Percentiles rank a stretch among this genome's conserved stretches.
Conservation (phyloP, 1,139 yeast genomes). For the Zhuliangozyma parablackwelliae region DNA sequence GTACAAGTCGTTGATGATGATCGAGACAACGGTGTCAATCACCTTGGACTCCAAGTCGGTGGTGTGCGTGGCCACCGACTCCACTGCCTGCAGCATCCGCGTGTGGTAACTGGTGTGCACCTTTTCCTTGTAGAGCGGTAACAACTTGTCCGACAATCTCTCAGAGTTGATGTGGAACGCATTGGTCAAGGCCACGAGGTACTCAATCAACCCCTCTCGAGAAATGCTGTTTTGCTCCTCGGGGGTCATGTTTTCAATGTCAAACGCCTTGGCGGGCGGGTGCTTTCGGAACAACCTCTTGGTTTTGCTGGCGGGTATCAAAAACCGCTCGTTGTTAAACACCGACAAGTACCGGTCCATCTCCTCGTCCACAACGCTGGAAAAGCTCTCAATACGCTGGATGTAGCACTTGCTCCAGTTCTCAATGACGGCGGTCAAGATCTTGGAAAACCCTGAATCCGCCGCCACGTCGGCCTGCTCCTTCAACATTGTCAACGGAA, state of each 20-base stretch:
- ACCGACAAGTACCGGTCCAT: conserved; percentile 43
- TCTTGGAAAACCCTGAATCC: conserved; percentile 78
- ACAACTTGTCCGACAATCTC: conserved; percentile 70
- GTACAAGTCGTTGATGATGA: conserved; percentile 65
- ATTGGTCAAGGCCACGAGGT: conserved; percentile 78
- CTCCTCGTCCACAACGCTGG: conserved; percentile 53
- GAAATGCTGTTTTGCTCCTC: conserved; percentile 51
- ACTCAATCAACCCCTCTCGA: conserved; percentile 77
- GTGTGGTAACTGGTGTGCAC: conserved; percentile 64
- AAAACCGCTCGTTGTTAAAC: conserved; percentile 36
- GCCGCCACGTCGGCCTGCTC: conserved; percentile 94
- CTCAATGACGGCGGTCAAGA: conserved; percentile 76
- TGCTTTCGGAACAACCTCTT: conserved; percentile 41
- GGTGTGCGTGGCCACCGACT: conserved; percentile 67
- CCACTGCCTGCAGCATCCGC: conserved; percentile 53
- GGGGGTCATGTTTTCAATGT: conserved; percentile 40
- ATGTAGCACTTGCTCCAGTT: conserved; percentile 64
- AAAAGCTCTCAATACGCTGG: conserved; percentile 61
- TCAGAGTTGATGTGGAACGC: conserved; percentile 83
- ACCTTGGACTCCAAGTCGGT: conserved; percentile 72
- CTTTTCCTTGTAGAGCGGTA: conserved; percentile 58
- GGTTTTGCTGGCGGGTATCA: conserved; percentile 39
- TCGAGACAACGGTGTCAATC: conserved; percentile 56
- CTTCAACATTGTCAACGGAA: conserved; percentile 68
- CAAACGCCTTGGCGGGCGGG: conserved; percentile 16